These are phyloP conservation scores for Rhodosporidiobolus odoratus DNA, from an alignment of 768 basidiomycete genomes.

Conservation along the genomic window DNA sequence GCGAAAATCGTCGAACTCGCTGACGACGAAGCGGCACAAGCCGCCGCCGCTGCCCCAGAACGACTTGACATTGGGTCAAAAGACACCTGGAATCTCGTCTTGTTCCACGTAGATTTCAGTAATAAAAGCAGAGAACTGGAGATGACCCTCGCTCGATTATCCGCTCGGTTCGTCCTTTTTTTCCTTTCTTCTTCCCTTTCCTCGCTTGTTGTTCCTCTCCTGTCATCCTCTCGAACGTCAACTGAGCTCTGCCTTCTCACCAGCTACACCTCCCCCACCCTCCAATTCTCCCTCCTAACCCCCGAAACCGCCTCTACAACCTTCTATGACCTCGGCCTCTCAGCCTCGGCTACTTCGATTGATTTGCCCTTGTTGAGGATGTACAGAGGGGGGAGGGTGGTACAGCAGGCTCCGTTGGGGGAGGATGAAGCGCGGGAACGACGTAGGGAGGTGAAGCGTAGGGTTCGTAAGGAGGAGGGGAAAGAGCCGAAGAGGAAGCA, in stretches of 20 bases:
- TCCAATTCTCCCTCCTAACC: conserved; percentile 18
- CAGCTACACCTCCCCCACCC: conserved; percentile 17
- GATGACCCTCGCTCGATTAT: conserved; percentile 17
- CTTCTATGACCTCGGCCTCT: conserved; percentile 34
- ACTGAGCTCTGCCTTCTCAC: background rate
- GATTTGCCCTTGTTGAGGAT: conserved; percentile 29
- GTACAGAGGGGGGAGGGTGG: conserved; percentile 16
- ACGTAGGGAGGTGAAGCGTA: background rate
- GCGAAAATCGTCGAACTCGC: conserved; percentile 21
- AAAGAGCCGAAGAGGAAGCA: background rate
- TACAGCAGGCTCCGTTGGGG: conserved; percentile 3
- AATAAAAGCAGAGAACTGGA: conserved; percentile 15
- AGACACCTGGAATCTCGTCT: conserved; percentile 9
- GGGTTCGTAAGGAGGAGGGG: background rate
- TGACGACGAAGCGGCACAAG: background rate
- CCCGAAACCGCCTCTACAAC: conserved; percentile 11
- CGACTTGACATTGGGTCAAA: background rate
- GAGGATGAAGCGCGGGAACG: background rate
- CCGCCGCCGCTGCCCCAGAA: background rate
- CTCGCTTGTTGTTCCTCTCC: background rate
- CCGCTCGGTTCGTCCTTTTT: background rate
- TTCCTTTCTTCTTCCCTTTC: background rate
- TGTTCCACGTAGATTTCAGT: conserved; percentile 29
- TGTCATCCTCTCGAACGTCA: background rate
- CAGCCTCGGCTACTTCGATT: conserved; percentile 18